phyloP scores from a whole-genome alignment of 2,329 filamentous ascomycete species.

The Sclerotiophoma versabilis region DNA sequence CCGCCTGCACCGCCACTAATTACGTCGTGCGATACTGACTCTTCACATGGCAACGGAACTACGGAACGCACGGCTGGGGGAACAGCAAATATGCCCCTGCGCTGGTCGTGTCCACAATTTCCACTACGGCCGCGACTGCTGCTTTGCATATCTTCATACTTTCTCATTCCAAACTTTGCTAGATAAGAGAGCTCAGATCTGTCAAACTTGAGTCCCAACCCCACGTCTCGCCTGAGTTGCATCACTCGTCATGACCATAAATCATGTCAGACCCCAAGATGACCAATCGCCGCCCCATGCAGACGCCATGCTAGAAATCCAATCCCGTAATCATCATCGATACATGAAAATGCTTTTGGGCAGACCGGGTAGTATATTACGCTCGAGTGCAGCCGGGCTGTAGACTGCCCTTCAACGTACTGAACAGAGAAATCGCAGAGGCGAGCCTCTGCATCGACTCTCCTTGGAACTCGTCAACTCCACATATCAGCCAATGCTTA shows the following conservation, averaged over 20 bases:
- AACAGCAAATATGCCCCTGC: neutral
- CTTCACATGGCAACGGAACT: conserved; percentile 12
- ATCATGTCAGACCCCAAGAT: conserved; percentile 40
- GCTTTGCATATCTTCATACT: neutral
- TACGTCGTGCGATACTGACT: conserved; percentile 7
- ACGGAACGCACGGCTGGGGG: conserved; percentile 18
- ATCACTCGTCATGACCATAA: conserved; percentile 37
- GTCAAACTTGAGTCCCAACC: conserved; percentile 34
- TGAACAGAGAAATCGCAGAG: conserved; percentile 13
- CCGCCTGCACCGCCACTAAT: conserved; percentile 17
- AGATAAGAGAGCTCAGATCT: conserved; percentile 37
- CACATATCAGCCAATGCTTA: conserved; percentile 54
- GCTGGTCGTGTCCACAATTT: neutral
- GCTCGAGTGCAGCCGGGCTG: conserved; percentile 21
- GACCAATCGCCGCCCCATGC: conserved; percentile 46
- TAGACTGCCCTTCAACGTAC: conserved; percentile 3
- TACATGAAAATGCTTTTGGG: conserved; percentile 38
- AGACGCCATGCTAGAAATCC: conserved; percentile 49
- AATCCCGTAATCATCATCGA: conserved; percentile 37
- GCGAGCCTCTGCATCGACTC: conserved; percentile 3
- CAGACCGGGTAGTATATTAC: conserved; percentile 33
- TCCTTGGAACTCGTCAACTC: neutral
- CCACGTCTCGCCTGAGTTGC: conserved; percentile 26
- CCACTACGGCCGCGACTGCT: neutral
- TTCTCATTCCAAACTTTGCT: conserved; percentile 36